Percentiles rank a stretch among this genome's conserved stretches.
These are phyloP conservation scores for Penicillium crustosum DNA, from an alignment of 2,329 filamentous ascomycete genomes.

Conservation along the genomic window DNA sequence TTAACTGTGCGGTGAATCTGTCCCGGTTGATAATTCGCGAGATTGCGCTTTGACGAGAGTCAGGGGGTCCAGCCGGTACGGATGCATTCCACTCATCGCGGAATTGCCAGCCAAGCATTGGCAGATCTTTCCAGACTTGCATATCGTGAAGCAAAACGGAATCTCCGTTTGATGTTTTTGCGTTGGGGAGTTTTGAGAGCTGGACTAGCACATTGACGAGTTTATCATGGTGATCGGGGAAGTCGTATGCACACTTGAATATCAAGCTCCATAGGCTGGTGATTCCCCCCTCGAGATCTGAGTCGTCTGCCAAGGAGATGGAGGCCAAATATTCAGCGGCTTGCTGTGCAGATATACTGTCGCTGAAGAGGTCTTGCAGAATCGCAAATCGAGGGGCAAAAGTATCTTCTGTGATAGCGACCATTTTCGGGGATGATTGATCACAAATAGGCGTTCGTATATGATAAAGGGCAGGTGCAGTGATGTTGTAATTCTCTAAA, in stretches of 20 bases:
- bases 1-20: neutral
- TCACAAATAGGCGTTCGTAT: neutral
- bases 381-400: neutral
- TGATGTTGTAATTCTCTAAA: neutral
- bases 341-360: neutral
- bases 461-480: neutral
- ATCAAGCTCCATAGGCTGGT: slow-evolving; percentile 1
- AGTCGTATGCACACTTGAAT: slow-evolving; percentile 5
- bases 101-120: slow-evolving; percentile 13
- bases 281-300: neutral
- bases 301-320: neutral
- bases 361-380: neutral
- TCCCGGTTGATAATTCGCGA: slow-evolving; percentile 1
- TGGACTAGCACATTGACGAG: slow-evolving; percentile 1
- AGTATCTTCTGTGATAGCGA: neutral
- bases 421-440: neutral
- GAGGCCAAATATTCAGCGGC: neutral
- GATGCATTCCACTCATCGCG: slow-evolving; percentile 12
- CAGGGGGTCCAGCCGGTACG: neutral
- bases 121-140: slow-evolving; percentile 16
- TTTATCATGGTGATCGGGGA: neutral
- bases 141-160: slow-evolving; percentile 4
- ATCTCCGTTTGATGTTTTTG: neutral
- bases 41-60: neutral
- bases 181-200: slow-evolving; percentile 1